Percentiles rank a stretch among this genome's conserved stretches.
phyloP scores from a whole-genome alignment of 2,329 filamentous ascomycete species.

The Curvularia sp. region DNA sequence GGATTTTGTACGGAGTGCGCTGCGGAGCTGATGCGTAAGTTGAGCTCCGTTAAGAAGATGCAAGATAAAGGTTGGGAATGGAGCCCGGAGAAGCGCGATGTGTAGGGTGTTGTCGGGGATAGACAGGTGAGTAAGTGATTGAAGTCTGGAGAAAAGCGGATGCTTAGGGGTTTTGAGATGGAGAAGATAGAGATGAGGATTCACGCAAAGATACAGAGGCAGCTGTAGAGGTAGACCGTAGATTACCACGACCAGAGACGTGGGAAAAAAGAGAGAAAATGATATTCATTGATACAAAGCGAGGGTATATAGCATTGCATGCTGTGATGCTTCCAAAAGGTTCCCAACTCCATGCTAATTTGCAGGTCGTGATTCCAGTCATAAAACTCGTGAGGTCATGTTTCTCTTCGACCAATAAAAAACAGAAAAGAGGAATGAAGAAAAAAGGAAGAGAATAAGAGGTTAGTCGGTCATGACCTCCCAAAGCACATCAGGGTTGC shows the following conservation, averaged over 20 bases:
- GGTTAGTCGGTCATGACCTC: too few relatives aligned
- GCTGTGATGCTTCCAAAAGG: not conserved
- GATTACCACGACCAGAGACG: not conserved
- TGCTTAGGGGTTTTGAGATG: too few relatives aligned
- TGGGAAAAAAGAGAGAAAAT: not conserved
- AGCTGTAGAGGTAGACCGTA: not conserved
- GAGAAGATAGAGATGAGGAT: too few relatives aligned
- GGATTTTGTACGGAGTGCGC: not conserved
- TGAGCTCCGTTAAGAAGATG: not conserved
- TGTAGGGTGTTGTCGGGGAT: not conserved
- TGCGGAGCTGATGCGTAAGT: not conserved
- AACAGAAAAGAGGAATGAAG: not conserved
- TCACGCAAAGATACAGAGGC: too few relatives aligned
- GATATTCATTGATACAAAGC: not conserved
- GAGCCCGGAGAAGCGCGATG: not conserved
- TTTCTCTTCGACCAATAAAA: not conserved
- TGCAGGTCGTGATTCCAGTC: not conserved
- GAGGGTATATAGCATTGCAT: conserved; percentile 6
- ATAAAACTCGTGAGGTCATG: not conserved
- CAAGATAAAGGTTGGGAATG: not conserved
- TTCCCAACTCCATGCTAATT: conserved; percentile 1
- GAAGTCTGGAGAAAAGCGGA: not conserved
- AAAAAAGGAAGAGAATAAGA: not conserved
- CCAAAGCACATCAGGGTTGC: conserved; percentile 12
- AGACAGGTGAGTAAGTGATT: not conserved